Evolutionary conservation across 169 alveolate genomes (phyloP).

Genomic region (Plasmodium berghei): DNA sequence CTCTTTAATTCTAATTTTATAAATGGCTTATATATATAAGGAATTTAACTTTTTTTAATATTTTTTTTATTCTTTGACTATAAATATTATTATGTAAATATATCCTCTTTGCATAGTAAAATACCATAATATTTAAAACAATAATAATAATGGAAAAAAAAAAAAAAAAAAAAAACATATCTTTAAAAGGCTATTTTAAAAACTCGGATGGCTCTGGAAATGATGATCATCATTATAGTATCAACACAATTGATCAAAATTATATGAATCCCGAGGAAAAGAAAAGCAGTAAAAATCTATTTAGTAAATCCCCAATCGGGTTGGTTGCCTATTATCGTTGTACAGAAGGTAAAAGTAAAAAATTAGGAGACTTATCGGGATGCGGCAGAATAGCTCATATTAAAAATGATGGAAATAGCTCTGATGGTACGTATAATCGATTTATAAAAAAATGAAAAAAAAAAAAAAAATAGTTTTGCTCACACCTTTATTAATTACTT

Average conservation of each 20-base stretch:
- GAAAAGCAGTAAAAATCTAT: background rate
- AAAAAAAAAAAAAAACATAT: slow-evolving; percentile 29
- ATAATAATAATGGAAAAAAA: slow-evolving; percentile 25
- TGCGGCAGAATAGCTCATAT: slow-evolving; percentile 36
- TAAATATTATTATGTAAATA: no score
- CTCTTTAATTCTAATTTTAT: no score
- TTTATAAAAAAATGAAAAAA: background rate
- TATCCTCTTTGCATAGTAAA: no score
- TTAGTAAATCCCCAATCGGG: slow-evolving; percentile 35
- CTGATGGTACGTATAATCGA: background rate
- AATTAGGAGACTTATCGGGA: slow-evolving; percentile 38
- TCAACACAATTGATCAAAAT: background rate
- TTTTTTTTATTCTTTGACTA: no score
- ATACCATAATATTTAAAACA: no score
- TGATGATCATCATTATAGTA: background rate
- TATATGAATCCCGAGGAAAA: background rate
- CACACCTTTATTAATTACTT: no score
- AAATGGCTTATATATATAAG: no score
- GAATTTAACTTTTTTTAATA: no score
- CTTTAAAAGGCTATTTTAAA: slow-evolving; percentile 36
- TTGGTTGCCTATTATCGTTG: slow-evolving; percentile 58
- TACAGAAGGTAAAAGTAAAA: slow-evolving; percentile 33
- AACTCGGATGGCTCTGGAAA: background rate
- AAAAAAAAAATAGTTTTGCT: background rate
- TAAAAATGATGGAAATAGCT: slow-evolving; percentile 5